phyloP scores from a whole-genome alignment of 2,329 filamentous ascomycete genomes.

The Fusarium falciforme region DNA sequence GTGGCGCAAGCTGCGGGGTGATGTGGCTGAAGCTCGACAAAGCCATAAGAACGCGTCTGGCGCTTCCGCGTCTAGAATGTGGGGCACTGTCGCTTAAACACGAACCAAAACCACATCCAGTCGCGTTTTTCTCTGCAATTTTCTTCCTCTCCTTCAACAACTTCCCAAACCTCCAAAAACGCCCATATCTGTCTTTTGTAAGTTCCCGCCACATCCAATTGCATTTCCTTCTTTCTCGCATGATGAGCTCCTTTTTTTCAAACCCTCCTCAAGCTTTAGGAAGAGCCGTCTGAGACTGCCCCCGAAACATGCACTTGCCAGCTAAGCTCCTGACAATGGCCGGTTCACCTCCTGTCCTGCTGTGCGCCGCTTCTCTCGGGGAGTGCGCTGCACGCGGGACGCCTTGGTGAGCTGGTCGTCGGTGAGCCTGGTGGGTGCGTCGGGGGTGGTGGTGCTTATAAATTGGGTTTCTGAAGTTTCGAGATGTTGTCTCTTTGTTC shows the following conservation, averaged over 20 bases:
- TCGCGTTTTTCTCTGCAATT: slow-evolving; percentile 33
- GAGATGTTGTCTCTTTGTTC: slow-evolving; percentile 39
- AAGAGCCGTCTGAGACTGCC: slow-evolving; percentile 61
- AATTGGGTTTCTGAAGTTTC: slow-evolving; percentile 57
- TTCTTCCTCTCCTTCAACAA: slow-evolving; percentile 32
- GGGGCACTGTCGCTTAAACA: slow-evolving; percentile 30
- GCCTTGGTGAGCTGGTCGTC: slow-evolving; percentile 34
- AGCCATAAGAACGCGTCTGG: slow-evolving; percentile 7
- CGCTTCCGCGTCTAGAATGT: slow-evolving; percentile 27
- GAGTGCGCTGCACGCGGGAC: slow-evolving; percentile 52
- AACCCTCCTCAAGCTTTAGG: slow-evolving; percentile 54
- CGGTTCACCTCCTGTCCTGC: slow-evolving; percentile 26
- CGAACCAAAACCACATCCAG: slow-evolving; percentile 30
- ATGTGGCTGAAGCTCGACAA: neutral
- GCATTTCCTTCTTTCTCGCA: slow-evolving; percentile 42
- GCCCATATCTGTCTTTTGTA: slow-evolving; percentile 5
- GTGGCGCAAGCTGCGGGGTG: slow-evolving; percentile 12
- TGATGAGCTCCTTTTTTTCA: slow-evolving; percentile 56
- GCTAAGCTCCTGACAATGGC: slow-evolving; percentile 37
- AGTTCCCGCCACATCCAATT: slow-evolving; percentile 2
- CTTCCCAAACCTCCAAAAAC: neutral
- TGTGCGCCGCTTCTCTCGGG: slow-evolving; percentile 30
- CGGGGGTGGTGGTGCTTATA: slow-evolving; percentile 59
- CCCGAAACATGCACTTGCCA: slow-evolving; percentile 38
- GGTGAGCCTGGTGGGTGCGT: slow-evolving; percentile 46